These are phyloP conservation scores for Xylaria digitata DNA, from an alignment of 2,329 filamentous ascomycete genomes.

Conservation along the genomic window DNA sequence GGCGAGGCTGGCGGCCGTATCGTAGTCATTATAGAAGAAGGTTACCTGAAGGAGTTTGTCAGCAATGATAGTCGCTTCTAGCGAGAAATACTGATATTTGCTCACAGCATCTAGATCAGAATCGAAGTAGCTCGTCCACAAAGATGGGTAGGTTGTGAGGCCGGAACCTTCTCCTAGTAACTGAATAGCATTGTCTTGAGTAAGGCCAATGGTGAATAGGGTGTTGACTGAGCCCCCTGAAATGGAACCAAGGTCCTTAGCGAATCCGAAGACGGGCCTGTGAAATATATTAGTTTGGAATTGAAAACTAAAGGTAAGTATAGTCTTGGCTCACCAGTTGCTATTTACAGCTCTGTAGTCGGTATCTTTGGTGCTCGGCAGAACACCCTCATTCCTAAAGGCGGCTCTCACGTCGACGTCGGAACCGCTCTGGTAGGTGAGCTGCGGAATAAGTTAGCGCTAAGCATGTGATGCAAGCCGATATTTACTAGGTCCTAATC, in stretches of 20 bases:
- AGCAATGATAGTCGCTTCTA: not conserved
- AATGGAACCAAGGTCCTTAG: constrained; percentile 67
- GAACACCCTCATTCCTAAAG: constrained; percentile 71
- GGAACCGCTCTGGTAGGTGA: constrained; percentile 76
- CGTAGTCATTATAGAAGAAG: constrained; percentile 82
- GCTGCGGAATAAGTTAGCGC: constrained; percentile 53
- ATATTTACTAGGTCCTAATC: not conserved
- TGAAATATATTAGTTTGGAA: constrained; percentile 15
- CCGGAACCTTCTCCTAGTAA: constrained; percentile 75
- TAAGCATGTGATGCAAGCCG: not conserved
- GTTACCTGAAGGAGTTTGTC: constrained; percentile 55
- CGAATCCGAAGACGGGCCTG: constrained; percentile 84
- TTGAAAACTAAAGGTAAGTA: constrained; percentile 1
- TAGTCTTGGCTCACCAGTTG: constrained; percentile 56
- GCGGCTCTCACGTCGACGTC: constrained; percentile 72
- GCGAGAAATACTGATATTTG: not conserved
- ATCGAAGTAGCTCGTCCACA: constrained; percentile 81
- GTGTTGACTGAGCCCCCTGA: constrained; percentile 54
- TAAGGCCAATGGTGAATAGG: constrained; percentile 80
- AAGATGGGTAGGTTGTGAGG: constrained; percentile 72
- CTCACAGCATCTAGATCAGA: constrained; percentile 67
- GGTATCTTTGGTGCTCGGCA: constrained; percentile 73
- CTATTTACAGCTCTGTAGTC: constrained; percentile 75
- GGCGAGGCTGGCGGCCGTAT: constrained; percentile 67
- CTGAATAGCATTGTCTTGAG: constrained; percentile 80